A percentile compares a stretch with the other conserved stretches of the same genome.
Evolutionary conservation across 2,329 filamentous ascomycete genomes (phyloP).

Genomic region (Aspergillus neoniger): DNA sequence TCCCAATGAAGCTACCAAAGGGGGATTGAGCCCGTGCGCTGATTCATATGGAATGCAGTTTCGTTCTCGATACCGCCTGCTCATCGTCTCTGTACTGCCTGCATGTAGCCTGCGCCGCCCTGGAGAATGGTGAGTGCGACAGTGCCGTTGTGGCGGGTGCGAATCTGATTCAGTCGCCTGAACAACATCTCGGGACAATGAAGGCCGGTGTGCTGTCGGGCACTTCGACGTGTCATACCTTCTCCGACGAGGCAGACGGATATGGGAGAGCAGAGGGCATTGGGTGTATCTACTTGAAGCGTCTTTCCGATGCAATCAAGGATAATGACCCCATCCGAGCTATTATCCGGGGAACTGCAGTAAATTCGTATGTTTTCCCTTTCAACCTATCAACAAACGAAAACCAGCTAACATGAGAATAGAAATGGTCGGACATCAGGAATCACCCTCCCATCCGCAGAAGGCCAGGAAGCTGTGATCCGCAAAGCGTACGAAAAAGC

Average conservation of each 20-base stretch:
- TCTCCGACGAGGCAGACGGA: slow-evolving; percentile 2
- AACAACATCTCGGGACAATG: slow-evolving; percentile 23
- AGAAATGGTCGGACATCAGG: slow-evolving; percentile 6
- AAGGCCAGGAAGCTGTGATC: slow-evolving; percentile 4
- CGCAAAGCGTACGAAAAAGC: slow-evolving; percentile 7
- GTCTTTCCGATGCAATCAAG: background rate
- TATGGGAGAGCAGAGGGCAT: slow-evolving; percentile 10
- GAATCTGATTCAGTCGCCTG: slow-evolving; percentile 24
- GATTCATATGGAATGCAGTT: background rate
- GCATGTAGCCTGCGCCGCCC: slow-evolving; percentile 36
- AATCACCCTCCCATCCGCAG: slow-evolving; percentile 6
- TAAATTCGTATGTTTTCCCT: background rate
- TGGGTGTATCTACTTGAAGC: slow-evolving; percentile 2
- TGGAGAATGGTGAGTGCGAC: slow-evolving; percentile 22
- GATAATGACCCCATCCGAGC: slow-evolving; percentile 3
- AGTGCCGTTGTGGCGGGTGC: slow-evolving; percentile 25
- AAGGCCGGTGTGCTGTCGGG: slow-evolving; percentile 38
- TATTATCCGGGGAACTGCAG: slow-evolving; percentile 2
- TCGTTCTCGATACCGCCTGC: slow-evolving; percentile 39
- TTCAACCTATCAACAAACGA: too few species aligned
- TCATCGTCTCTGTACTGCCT: slow-evolving; percentile 43
- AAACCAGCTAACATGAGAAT: too few species aligned
- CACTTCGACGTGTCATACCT: slow-evolving; percentile 21
- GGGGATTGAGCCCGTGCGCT: too few species aligned
- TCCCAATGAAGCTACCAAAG: too few species aligned